phyloP scores from a whole-genome alignment of 2,329 filamentous ascomycete species.

The Aspergillus fumigatiaffinis region DNA sequence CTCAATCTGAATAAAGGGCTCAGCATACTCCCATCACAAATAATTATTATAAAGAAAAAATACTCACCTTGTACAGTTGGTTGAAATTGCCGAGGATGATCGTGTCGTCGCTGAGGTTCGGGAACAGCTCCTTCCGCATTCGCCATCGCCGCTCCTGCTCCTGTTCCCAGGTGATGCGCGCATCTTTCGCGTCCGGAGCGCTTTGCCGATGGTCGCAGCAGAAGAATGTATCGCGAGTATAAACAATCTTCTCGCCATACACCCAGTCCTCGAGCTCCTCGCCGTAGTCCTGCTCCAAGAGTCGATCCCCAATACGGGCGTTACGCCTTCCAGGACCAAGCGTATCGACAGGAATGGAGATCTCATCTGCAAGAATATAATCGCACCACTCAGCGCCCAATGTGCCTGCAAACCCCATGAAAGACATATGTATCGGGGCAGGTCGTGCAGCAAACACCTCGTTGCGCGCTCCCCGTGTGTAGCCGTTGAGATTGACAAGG shows the following conservation, averaged over 20 bases:
- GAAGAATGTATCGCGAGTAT: conserved; percentile 92
- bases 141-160: conserved; percentile 80
- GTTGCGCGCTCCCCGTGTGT: conserved; percentile 93
- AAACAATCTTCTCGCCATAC: conserved; percentile 95
- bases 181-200: conserved; percentile 66
- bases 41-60: background rate
- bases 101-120: conserved; percentile 71
- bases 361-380: conserved; percentile 87
- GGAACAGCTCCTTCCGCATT: conserved; percentile 92
- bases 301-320: conserved; percentile 64
- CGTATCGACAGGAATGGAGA: conserved; percentile 77
- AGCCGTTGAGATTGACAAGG: conserved; percentile 95
- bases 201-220: conserved; percentile 96
- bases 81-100: conserved; percentile 98
- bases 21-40: background rate
- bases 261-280: conserved; percentile 76
- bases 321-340: conserved; percentile 76
- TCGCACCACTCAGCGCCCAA: conserved; percentile 98
- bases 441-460: conserved; percentile 94
- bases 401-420: conserved; percentile 98
- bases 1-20: conserved; percentile 65
- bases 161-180: conserved; percentile 70
- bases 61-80: conserved; percentile 86
- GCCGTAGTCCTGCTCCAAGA: conserved; percentile 62
- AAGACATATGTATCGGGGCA: conserved; percentile 97